phyloP scores from a whole-genome alignment of 768 basidiomycete species.

The Cystoderma amianthinum region DNA sequence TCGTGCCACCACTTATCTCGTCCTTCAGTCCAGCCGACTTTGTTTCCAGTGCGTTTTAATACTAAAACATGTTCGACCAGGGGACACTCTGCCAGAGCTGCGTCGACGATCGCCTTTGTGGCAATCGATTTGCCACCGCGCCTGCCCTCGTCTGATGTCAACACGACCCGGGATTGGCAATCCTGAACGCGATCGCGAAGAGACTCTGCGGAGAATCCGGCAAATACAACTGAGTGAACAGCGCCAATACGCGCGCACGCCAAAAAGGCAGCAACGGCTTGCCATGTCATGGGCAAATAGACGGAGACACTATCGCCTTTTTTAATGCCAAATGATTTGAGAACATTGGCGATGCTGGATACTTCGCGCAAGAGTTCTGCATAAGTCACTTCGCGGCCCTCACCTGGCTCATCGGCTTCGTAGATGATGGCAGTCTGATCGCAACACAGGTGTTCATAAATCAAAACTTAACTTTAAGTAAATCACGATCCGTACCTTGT shows the following conservation, averaged over 20 bases:
- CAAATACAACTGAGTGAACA: slow-evolving; percentile 95
- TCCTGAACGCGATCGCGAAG: slow-evolving; percentile 90
- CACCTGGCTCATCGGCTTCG: slow-evolving; percentile 91
- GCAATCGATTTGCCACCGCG: slow-evolving; percentile 95
- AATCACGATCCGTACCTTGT: slow-evolving; percentile 44
- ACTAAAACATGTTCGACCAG: slow-evolving; percentile 88
- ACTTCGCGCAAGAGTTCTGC: slow-evolving; percentile 87
- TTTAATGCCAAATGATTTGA: slow-evolving; percentile 84
- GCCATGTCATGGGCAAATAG: slow-evolving; percentile 94
- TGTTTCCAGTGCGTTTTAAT: slow-evolving; percentile 77
- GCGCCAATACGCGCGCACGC: slow-evolving; percentile 97
- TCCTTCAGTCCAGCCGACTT: slow-evolving; percentile 75
- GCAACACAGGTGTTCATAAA: slow-evolving; percentile 1
- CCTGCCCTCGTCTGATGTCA: slow-evolving; percentile 92
- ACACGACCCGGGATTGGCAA: slow-evolving; percentile 84
- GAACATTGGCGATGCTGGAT: slow-evolving; percentile 83
- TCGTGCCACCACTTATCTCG: slow-evolving; percentile 98
- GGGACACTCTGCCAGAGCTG: slow-evolving; percentile 81
- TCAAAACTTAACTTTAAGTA: neutral
- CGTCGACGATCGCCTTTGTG: slow-evolving; percentile 90
- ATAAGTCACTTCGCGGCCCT: slow-evolving; percentile 73
- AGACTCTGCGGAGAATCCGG: slow-evolving; percentile 93
- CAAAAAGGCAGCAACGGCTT: slow-evolving; percentile 93
- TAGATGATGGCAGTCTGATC: slow-evolving; percentile 92
- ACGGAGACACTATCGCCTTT: slow-evolving; percentile 94